These are phyloP conservation scores for Citrus sp. DNA, from an alignment of 345 rosid genomes.

Conservation along the genomic window DNA sequence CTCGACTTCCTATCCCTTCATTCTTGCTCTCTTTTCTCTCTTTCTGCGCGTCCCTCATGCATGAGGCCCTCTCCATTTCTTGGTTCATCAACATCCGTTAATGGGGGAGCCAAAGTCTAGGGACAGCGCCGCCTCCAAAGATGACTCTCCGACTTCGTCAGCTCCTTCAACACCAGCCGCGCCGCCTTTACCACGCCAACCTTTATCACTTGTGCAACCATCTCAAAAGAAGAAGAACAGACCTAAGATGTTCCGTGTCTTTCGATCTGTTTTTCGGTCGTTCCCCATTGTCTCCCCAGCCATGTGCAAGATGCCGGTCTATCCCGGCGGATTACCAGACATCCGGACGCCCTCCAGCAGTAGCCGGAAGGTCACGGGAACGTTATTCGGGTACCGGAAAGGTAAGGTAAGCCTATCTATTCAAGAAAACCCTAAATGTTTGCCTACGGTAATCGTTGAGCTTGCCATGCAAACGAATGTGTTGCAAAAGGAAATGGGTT, in stretches of 20 bases:
- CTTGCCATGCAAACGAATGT: slow-evolving; percentile 58
- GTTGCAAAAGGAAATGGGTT: slow-evolving; percentile 56
- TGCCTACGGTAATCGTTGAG: slow-evolving; percentile 59
- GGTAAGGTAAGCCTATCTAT: slow-evolving; percentile 68
- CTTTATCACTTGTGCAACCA: slow-evolving; percentile 67
- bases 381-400: slow-evolving; percentile 70
- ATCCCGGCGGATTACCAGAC: slow-evolving; percentile 43
- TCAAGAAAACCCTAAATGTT: slow-evolving; percentile 62
- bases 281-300: slow-evolving; percentile 70
- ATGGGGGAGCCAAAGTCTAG: slow-evolving; percentile 59
- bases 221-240: slow-evolving; percentile 41
- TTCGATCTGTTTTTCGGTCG: slow-evolving; percentile 73
- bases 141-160: slow-evolving; percentile 8
- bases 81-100: slow-evolving; percentile 28
- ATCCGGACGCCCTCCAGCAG: slow-evolving; percentile 24
- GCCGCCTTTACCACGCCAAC: slow-evolving; percentile 29
- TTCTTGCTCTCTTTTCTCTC: neutral
- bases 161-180: slow-evolving; percentile 15
- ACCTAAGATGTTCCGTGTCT: slow-evolving; percentile 50
- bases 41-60: neutral
- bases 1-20: neutral
- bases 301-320: slow-evolving; percentile 51
- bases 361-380: slow-evolving; percentile 44
- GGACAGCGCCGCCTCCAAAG: neutral
- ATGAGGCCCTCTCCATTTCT: slow-evolving; percentile 28